These are phyloP conservation scores for Colletotrichum gloeosporioides DNA, from an alignment of 2,329 filamentous ascomycete genomes.

Conservation along the genomic window DNA sequence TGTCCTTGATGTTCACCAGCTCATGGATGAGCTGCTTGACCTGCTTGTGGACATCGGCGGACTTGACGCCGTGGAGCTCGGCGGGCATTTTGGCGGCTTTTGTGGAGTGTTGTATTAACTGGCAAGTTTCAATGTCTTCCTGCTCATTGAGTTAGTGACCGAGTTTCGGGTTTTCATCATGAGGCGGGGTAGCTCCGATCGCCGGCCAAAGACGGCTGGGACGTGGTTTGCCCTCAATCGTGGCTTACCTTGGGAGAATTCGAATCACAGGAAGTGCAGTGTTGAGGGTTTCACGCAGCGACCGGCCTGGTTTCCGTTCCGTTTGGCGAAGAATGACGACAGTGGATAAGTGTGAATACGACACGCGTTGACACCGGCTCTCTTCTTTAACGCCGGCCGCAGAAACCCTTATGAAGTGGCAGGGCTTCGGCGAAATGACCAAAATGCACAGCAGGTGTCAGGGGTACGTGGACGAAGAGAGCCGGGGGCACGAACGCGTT, in stretches of 20 bases:
- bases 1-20: constrained; percentile 79
- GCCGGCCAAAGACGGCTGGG: not conserved
- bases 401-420: not conserved
- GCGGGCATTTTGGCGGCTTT: constrained; percentile 37
- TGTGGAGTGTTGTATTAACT: not conserved
- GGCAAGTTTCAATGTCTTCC: not conserved
- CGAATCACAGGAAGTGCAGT: not conserved
- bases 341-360: not conserved
- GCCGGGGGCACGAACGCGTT: not conserved
- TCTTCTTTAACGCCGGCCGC: not conserved
- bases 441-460: not conserved
- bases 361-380: not conserved
- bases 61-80: constrained; percentile 50
- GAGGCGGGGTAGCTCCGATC: not conserved
- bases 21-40: constrained; percentile 74
- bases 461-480: not conserved
- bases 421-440: not conserved
- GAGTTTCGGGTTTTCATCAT: not conserved
- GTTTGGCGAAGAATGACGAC: not conserved
- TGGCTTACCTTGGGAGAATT: not conserved
- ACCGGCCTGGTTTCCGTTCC: not conserved
- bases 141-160: not conserved
- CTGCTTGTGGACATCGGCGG: constrained; percentile 54
- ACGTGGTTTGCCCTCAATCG: not conserved
- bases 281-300: not conserved